phyloP scores from a whole-genome alignment of 208 protist species.

The Novymonas esmeraldas region DNA sequence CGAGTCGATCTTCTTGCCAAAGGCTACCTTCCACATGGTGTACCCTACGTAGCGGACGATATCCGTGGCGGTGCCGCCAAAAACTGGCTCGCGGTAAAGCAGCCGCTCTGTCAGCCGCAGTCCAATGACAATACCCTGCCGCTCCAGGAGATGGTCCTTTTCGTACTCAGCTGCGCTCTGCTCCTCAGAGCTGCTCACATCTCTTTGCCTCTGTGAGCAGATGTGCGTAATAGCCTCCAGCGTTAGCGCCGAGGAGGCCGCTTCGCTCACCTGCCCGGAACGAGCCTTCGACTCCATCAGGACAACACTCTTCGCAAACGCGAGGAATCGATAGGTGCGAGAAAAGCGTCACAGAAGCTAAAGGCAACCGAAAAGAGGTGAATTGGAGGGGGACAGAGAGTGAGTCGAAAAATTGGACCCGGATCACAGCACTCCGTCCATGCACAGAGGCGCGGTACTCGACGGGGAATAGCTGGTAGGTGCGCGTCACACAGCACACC shows the following conservation, averaged over 20 bases:
- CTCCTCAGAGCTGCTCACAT: slow-evolving; percentile 19
- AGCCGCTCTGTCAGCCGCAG: slow-evolving; percentile 72
- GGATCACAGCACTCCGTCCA: too few relatives aligned
- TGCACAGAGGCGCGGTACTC: too few relatives aligned
- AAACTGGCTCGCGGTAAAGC: slow-evolving; percentile 67
- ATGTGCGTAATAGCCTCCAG: slow-evolving; percentile 56
- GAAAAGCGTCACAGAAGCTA: too few relatives aligned
- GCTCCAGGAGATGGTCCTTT: slow-evolving; percentile 44
- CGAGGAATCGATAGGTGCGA: too few relatives aligned
- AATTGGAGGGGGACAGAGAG: too few relatives aligned
- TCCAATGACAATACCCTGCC: slow-evolving; percentile 66
- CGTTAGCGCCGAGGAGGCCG: slow-evolving; percentile 48
- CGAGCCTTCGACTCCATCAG: slow-evolving; percentile 18
- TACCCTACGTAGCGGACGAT: slow-evolving; percentile 72
- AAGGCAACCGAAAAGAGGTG: too few relatives aligned
- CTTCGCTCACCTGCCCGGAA: slow-evolving; percentile 46
- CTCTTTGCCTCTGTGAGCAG: slow-evolving; percentile 11
- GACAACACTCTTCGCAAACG: neutral
- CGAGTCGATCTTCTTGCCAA: slow-evolving; percentile 76
- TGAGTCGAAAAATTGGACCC: too few relatives aligned
- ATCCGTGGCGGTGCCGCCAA: slow-evolving; percentile 58
- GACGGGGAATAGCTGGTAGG: too few relatives aligned
- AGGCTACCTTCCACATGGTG: slow-evolving; percentile 69
- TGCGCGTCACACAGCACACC: too few relatives aligned
- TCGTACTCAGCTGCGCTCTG: slow-evolving; percentile 25